Base-by-base conservation (phyloP, 163 green algal species). In the Scenedesmus sp. region DNA sequence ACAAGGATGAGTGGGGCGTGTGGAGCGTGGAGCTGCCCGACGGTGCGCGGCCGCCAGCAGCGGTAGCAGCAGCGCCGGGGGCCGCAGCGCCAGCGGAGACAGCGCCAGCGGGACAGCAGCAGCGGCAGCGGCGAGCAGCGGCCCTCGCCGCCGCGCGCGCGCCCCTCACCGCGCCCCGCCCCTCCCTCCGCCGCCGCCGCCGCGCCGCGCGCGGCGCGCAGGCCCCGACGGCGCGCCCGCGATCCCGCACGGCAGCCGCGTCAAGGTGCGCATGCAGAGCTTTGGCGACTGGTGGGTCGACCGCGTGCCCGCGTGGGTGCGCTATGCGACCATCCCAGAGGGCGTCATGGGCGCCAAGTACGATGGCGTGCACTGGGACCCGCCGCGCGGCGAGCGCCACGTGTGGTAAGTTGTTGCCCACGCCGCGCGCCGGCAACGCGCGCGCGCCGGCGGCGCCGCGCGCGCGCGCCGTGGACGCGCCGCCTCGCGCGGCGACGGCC, bases 291-390 rank as follows among this genome's bases (percentile, higher is more conserved):
- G 84, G 77, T 94, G 86, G 88, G 81, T 94, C 39, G 95, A 98
- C 83, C 77, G 92, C 3, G 84, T 99, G 47, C 92, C 96, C 0
- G 94, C 93, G 13, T 97, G 92, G 92, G 90, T 92, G 57, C 89
- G 67, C 20, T 82, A 70, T 14, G 75, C 75, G 0, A 92, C 86
- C 22, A 82, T 89, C 1, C 83, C 86, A 13, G 51, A 81, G 33
- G 83, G 81, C 7, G 74, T 84, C 31, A 96, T 97, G 90, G 91
- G 91, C 7, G 91, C 93, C 26, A 91, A 91, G 50, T 98, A 93
- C 83, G 91, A 97, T 79, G 93, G 91, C 47, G 82, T 97, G 36
- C 83, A 94, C 78, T 98, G 94, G 94, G 83, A 95, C 75, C 94
- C 93, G 0, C 93, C 92, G 1, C 18, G 58, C 1, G 36, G 28